These are phyloP conservation scores for Cydonia oblonga DNA, from an alignment of 331 rosid species.

Conservation along the genomic window DNA sequence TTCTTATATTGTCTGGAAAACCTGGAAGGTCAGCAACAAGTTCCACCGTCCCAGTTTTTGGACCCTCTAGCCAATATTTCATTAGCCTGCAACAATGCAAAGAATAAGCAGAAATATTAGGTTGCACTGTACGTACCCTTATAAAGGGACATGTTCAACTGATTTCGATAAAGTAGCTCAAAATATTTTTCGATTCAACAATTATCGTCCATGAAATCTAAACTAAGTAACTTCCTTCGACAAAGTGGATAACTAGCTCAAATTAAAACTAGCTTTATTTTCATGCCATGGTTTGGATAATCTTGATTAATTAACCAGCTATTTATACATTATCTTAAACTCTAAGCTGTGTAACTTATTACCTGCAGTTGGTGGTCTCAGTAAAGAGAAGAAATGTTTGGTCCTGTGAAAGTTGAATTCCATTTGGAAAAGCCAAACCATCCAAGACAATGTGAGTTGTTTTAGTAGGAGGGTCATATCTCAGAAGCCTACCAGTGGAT, in stretches of 20 bases:
- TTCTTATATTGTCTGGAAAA: conserved; percentile 82
- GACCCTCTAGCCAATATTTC: conserved; percentile 66
- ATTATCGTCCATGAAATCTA: background rate
- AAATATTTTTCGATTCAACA: background rate
- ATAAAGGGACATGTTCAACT: background rate
- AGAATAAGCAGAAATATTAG: background rate
- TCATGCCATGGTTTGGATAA: background rate
- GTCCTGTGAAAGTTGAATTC: conserved; percentile 67
- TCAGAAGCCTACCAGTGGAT: conserved; percentile 55
- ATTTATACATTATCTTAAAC: too few species aligned
- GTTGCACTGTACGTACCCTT: background rate
- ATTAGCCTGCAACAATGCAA: conserved; percentile 29
- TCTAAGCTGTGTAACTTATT: background rate
- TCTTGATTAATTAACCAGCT: too few species aligned
- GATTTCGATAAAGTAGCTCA: background rate
- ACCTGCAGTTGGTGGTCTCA: conserved; percentile 97
- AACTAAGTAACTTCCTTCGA: too few species aligned
- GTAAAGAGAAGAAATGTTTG: conserved; percentile 52
- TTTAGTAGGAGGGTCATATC: conserved; percentile 55
- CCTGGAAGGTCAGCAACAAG: conserved; percentile 61
- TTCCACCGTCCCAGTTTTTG: conserved; percentile 38
- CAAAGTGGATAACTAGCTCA: background rate
- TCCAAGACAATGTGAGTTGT: conserved; percentile 61
- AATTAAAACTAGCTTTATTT: background rate
- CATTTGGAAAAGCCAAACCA: conserved; percentile 92